Evolutionary conservation across 371 early-diverging fungal species (phyloP), one percentile per base, ranked within the genome.

Genomic region (Batkoa obscura): DNA sequence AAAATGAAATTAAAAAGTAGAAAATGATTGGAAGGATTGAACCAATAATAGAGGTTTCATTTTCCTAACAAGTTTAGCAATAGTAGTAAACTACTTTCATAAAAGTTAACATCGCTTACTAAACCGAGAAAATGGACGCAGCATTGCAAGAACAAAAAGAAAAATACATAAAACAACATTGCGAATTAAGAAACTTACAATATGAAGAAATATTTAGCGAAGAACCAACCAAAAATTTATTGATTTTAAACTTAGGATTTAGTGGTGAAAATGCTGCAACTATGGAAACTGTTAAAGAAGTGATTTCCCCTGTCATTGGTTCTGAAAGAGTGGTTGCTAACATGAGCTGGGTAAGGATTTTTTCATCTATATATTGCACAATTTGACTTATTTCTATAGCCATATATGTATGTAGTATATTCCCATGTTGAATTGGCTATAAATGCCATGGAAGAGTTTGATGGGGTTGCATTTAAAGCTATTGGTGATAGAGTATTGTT

Each of bases 201-300:
- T n/a, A n/a, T n/a, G n/a, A n/a, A n/a, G n/a, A n/a, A n/a, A n/a
- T n/a, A n/a, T n/a, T 53, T n/a, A 53, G 53, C 30, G 9, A 34
- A 39, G 53, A 53, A 38, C 53, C 53, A 15, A 53, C 53, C 35
- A 53, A 53, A 13, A 38, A 15, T 39, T 15, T 53, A 2, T 53
- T 36, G 13, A 3, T 53, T 3, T 39, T 53, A 30, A 53, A 53
- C 30, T 38, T 53, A 37, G 53, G 53, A 3, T 53, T 53, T 35
- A 39, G 53, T 35, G 53, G 53, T n/a, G 53, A 53, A 30, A 10
- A 53, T 3, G 53, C 32, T 12, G 35, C 34, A 8, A n/a, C 35
- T 34, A 17, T 53, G 8, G 34, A 15, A 53, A 38, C 34, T 17
- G 38, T 53, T 17, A 36, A 53, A 23, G 38, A 5, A 2, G 15